Evolutionary conservation across 805 yeast species (phyloP).

Genomic region (Cephaloascus fragrans): DNA sequence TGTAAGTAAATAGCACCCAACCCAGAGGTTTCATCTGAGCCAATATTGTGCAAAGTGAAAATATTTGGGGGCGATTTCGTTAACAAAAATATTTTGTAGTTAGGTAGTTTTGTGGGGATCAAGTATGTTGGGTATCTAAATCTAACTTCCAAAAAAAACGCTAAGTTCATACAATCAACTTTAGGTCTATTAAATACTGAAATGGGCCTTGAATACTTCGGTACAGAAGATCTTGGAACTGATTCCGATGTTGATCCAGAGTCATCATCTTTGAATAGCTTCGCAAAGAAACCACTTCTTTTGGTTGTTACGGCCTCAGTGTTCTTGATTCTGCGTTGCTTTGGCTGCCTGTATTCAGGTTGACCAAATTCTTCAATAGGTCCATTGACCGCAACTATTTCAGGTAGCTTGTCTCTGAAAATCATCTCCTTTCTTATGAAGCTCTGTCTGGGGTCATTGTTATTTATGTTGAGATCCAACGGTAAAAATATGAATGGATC

Average conservation of each 20-base stretch:
- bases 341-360: background rate
- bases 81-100: slow-evolving; percentile 21
- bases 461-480: slow-evolving; percentile 22
- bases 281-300: background rate
- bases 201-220: background rate
- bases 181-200: slow-evolving; percentile 4
- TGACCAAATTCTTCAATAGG: background rate
- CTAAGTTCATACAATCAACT: slow-evolving; percentile 23
- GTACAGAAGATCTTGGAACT: background rate
- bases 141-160: slow-evolving; percentile 36
- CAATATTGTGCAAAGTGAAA: slow-evolving; percentile 19
- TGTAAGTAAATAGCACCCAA: slow-evolving; percentile 34
- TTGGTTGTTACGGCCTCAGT: too few relatives aligned
- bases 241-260: background rate
- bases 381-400: slow-evolving; percentile 25
- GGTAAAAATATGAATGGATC: slow-evolving; percentile 50
- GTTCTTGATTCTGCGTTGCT: background rate
- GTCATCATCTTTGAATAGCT: background rate
- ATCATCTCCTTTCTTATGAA: slow-evolving; percentile 33
- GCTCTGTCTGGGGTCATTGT: slow-evolving; percentile 26
- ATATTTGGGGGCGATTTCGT: slow-evolving; percentile 17
- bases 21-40: slow-evolving; percentile 35
- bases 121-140: slow-evolving; percentile 36
- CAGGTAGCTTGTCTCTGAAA: slow-evolving; percentile 30
- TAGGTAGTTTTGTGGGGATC: slow-evolving; percentile 30